A percentile compares a stretch with the other conserved stretches of the same genome.
phyloP scores from a whole-genome alignment of 371 early-diverging fungal species.

The Mortierella sp. region DNA sequence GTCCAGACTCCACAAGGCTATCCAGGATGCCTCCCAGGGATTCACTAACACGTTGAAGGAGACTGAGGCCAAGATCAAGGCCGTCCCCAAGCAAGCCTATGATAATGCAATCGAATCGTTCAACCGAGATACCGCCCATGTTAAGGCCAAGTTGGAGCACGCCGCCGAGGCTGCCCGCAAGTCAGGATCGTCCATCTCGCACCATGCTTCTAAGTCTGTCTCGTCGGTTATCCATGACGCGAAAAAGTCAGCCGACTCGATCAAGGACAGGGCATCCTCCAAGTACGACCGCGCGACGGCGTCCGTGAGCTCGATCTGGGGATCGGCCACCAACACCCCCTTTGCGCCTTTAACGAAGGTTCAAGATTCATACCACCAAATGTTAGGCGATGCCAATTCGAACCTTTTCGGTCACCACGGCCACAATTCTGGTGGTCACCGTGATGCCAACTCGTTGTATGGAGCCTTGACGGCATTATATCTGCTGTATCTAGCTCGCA shows the following conservation, averaged over 20 bases:
- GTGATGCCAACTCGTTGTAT: constrained; percentile 30
- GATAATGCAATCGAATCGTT: constrained; percentile 34
- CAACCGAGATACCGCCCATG: constrained; percentile 26
- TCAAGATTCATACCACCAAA: constrained; percentile 33
- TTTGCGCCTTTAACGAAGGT: constrained; percentile 28
- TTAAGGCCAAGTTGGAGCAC: constrained; percentile 32
- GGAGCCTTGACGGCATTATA: constrained; percentile 41
- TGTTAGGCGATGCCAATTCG: constrained; percentile 24
- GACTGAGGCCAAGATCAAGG: constrained; percentile 35
- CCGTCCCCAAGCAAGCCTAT: constrained; percentile 34
- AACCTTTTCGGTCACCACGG: constrained; percentile 32
- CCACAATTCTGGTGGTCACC: background rate
- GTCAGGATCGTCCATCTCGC: constrained; percentile 38
- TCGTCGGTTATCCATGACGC: constrained; percentile 32
- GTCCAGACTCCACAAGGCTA: constrained; percentile 17
- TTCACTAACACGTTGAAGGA: constrained; percentile 24
- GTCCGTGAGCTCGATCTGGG: constrained; percentile 46
- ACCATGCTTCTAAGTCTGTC: constrained; percentile 26
- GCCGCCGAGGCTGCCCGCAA: constrained; percentile 31
- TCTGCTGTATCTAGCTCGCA: constrained; percentile 32
- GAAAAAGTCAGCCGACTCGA: constrained; percentile 20
- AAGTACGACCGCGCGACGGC: constrained; percentile 36
- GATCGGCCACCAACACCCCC: constrained; percentile 33
- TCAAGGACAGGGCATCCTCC: constrained; percentile 18
- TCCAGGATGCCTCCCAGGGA: constrained; percentile 25